Evolutionary conservation across 176 grass and related monocot genomes (phyloP).

Genomic region (Avena eriantha): DNA sequence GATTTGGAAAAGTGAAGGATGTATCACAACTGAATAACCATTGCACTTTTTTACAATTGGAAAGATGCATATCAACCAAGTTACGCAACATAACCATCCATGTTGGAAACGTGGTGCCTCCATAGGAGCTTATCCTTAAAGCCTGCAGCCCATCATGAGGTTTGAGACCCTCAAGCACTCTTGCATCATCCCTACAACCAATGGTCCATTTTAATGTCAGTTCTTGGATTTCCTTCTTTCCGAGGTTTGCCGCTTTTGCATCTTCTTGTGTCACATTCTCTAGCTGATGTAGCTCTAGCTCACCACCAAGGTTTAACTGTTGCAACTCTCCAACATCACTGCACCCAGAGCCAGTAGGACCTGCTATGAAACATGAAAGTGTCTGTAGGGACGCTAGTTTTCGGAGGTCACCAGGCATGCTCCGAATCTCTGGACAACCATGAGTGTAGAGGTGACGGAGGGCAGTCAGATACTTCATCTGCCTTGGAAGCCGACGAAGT

Average conservation of each 20-base stretch:
- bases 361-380: slow-evolving; percentile 25
- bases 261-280: background rate
- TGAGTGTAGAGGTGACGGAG: slow-evolving; percentile 37
- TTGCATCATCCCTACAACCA: background rate
- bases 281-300: background rate
- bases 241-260: background rate
- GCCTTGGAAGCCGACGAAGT: slow-evolving; percentile 16
- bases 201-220: background rate
- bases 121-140: background rate
- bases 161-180: background rate
- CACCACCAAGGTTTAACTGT: slow-evolving; percentile 24
- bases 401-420: slow-evolving; percentile 25
- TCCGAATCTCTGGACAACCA: background rate
- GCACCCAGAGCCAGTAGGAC: background rate
- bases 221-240: background rate
- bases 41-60: background rate
- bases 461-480: slow-evolving; percentile 39
- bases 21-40: background rate
- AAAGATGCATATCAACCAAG: background rate
- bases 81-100: background rate
- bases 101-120: background rate
- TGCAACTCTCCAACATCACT: slow-evolving; percentile 1
- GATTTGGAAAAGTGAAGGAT: slow-evolving; percentile 22
- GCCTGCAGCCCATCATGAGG: background rate
- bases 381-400: slow-evolving; percentile 17